Percentiles rank a stretch among this genome's conserved stretches.
Conservation (phyloP, 768 basidiomycete genomes). For the Tylopilus sp. region DNA sequence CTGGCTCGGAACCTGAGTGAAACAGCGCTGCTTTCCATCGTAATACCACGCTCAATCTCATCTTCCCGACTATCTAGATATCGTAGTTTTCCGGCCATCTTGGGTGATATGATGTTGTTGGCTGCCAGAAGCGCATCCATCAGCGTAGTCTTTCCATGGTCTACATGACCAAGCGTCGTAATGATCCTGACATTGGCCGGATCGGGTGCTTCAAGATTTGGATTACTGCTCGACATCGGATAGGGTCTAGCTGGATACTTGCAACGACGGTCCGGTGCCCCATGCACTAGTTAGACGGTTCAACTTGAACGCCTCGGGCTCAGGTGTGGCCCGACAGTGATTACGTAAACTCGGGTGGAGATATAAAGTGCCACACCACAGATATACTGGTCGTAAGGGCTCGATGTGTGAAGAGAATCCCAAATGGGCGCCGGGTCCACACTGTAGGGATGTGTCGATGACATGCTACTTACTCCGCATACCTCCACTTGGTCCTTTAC, state of each 20-base stretch:
- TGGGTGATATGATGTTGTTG: slow-evolving; percentile 93
- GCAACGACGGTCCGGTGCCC: background rate
- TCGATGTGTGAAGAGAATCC: too few relatives aligned
- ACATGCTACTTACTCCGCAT: background rate
- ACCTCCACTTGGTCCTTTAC: background rate
- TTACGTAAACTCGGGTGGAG: too few relatives aligned
- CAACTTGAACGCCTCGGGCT: background rate
- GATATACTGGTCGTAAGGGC: too few relatives aligned
- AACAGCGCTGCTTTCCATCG: slow-evolving; percentile 97
- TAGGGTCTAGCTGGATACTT: slow-evolving; percentile 1
- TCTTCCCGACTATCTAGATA: slow-evolving; percentile 96
- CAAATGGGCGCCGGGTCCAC: too few relatives aligned
- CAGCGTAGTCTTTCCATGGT: slow-evolving; percentile 94
- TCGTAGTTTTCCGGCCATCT: slow-evolving; percentile 94
- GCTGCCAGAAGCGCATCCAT: slow-evolving; percentile 95
- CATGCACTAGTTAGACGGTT: too few relatives aligned
- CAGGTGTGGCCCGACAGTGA: too few relatives aligned
- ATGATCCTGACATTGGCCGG: slow-evolving; percentile 65
- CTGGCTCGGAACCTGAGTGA: slow-evolving; percentile 84
- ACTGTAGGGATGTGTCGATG: too few relatives aligned
- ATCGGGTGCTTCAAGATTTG: slow-evolving; percentile 21
- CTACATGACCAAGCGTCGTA: slow-evolving; percentile 86
- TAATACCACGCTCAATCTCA: slow-evolving; percentile 96
- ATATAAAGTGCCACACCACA: too few relatives aligned
- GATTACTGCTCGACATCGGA: slow-evolving; percentile 20